phyloP scores from a whole-genome alignment of 202 grass and related monocot species.

The Hordeum pubiflorum region DNA sequence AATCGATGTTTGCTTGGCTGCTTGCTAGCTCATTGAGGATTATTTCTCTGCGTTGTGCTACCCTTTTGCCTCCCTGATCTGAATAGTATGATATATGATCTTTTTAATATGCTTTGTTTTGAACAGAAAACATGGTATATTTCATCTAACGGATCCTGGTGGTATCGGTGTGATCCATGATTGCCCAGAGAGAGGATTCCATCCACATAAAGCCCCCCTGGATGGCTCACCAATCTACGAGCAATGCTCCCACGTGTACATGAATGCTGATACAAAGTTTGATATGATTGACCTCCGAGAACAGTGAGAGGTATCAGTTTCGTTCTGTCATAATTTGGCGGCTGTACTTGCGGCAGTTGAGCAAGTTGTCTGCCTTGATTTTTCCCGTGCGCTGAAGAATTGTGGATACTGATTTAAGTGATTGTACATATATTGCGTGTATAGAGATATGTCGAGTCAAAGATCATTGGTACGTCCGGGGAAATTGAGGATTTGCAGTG shows the following conservation, averaged over 20 bases:
- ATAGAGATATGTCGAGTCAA: slow-evolving; percentile 20
- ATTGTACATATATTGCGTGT: slow-evolving; percentile 46
- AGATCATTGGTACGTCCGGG: background rate
- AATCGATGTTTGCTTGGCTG: background rate
- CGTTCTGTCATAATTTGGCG: background rate
- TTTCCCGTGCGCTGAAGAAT: slow-evolving; percentile 9
- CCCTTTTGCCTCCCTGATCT: background rate
- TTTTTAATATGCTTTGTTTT: slow-evolving; percentile 27
- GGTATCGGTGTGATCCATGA: slow-evolving; percentile 85
- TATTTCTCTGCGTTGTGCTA: slow-evolving; percentile 8
- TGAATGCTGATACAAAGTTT: slow-evolving; percentile 72
- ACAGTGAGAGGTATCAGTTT: slow-evolving; percentile 26
- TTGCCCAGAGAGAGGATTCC: slow-evolving; percentile 90
- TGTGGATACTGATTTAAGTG: slow-evolving; percentile 12
- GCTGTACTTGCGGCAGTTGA: slow-evolving; percentile 12
- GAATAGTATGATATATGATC: slow-evolving; percentile 4
- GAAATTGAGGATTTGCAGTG: slow-evolving; percentile 3
- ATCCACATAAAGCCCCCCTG: slow-evolving; percentile 75
- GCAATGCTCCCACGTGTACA: slow-evolving; percentile 89
- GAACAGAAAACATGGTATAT: slow-evolving; percentile 89
- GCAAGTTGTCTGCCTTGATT: slow-evolving; percentile 20
- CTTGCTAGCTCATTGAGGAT: background rate
- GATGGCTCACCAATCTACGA: slow-evolving; percentile 85
- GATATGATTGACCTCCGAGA: slow-evolving; percentile 79
- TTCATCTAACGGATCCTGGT: slow-evolving; percentile 88